Percentiles rank a stretch among this genome's conserved stretches.
Evolutionary conservation across 2,329 filamentous ascomycete genomes (phyloP).

Genomic region (Claviceps pusilla): DNA sequence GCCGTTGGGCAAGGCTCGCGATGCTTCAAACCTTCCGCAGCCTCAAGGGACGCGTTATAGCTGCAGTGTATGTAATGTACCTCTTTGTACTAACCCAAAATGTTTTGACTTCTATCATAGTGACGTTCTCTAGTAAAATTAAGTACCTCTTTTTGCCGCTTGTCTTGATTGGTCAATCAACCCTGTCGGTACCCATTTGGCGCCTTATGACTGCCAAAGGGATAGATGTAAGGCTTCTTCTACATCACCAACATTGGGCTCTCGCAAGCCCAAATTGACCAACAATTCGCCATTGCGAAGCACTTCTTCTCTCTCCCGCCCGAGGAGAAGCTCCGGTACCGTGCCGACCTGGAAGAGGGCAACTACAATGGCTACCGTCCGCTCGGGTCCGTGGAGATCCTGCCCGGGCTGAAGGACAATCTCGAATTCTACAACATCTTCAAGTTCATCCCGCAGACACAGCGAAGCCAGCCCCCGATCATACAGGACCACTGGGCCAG

Average conservation of each 20-base stretch:
- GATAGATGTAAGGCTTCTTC: slow-evolving; percentile 33
- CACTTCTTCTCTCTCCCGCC: slow-evolving; percentile 40
- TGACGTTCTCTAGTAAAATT: too few relatives aligned
- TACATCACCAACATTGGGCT: slow-evolving; percentile 49
- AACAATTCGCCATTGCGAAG: slow-evolving; percentile 46
- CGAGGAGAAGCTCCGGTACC: slow-evolving; percentile 44
- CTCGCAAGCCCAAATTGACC: slow-evolving; percentile 42
- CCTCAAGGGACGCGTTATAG: too few relatives aligned
- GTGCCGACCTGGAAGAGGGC: slow-evolving; percentile 32
- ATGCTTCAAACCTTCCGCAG: too few relatives aligned
- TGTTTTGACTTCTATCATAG: too few relatives aligned
- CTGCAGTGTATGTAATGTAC: too few relatives aligned
- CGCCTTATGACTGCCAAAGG: too few relatives aligned
- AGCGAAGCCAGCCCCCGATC: slow-evolving; percentile 18
- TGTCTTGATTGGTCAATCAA: too few relatives aligned
- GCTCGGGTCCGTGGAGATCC: slow-evolving; percentile 22
- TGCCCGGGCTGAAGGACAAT: slow-evolving; percentile 21
- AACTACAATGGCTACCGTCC: slow-evolving; percentile 44
- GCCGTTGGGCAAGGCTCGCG: too few relatives aligned
- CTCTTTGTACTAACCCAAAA: too few relatives aligned
- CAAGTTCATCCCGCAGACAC: slow-evolving; percentile 22
- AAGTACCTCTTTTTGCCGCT: too few relatives aligned
- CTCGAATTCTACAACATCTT: slow-evolving; percentile 26
- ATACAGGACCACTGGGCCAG: slow-evolving; percentile 15
- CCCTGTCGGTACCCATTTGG: too few relatives aligned